phyloP scores from a whole-genome alignment of 306 rosid genomes.

The Cucumis hystrix region DNA sequence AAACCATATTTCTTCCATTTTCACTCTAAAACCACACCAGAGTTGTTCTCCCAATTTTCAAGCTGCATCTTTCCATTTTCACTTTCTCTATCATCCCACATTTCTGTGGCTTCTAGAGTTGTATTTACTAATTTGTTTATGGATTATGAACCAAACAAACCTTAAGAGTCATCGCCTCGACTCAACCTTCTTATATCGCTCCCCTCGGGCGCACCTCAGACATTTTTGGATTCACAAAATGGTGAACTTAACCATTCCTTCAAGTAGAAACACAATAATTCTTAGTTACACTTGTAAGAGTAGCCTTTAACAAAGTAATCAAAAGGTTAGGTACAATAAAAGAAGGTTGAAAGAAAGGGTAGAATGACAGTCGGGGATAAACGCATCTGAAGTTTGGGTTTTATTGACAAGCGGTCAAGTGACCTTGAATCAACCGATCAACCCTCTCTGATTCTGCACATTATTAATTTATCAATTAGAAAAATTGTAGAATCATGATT shows the following conservation, averaged over 20 bases:
- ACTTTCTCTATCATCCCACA: background rate
- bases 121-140: background rate
- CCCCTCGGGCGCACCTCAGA: background rate
- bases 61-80: background rate
- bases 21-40: background rate
- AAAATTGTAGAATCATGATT: background rate
- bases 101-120: background rate
- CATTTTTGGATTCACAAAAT: background rate
- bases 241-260: background rate
- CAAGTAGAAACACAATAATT: background rate
- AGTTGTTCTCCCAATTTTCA: background rate
- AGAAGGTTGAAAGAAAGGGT: background rate
- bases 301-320: background rate
- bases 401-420: background rate
- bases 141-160: background rate
- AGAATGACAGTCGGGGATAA: background rate
- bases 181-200: background rate
- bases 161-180: background rate
- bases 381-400: background rate
- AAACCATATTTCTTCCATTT: background rate
- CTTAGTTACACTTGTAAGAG: background rate
- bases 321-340: background rate
- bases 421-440: conserved; percentile 17
- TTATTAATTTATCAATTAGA: conserved; percentile 1
- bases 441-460: conserved; percentile 55